Conservation (phyloP, 2,329 filamentous ascomycete species). For the Zymoseptoria passerinii region DNA sequence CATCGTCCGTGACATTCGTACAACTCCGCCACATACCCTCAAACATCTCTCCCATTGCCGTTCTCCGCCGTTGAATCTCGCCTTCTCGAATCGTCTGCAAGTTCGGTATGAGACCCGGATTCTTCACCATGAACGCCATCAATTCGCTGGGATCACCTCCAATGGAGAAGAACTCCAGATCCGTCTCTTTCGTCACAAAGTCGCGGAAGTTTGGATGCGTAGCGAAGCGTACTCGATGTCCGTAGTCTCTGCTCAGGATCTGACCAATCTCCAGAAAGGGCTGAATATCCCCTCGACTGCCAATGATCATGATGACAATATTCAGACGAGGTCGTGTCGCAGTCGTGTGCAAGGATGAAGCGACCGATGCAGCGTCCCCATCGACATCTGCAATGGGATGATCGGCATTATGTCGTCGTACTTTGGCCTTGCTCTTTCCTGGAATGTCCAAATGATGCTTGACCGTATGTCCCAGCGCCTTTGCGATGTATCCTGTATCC, state of each 20-base stretch:
- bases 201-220: slow-evolving; percentile 71
- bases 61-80: slow-evolving; percentile 59
- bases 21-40: slow-evolving; percentile 75
- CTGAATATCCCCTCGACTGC: slow-evolving; percentile 70
- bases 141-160: slow-evolving; percentile 72
- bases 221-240: slow-evolving; percentile 68
- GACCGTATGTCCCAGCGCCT: slow-evolving; percentile 59
- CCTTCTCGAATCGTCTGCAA: slow-evolving; percentile 64
- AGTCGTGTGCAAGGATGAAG: slow-evolving; percentile 19
- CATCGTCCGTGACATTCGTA: slow-evolving; percentile 63
- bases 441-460: slow-evolving; percentile 44
- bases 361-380: slow-evolving; percentile 18
- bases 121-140: slow-evolving; percentile 86
- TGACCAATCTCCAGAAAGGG: slow-evolving; percentile 70
- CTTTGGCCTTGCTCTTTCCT: slow-evolving; percentile 22
- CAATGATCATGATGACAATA: slow-evolving; percentile 78
- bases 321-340: slow-evolving; percentile 50
- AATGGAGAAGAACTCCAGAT: slow-evolving; percentile 71
- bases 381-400: slow-evolving; percentile 10
- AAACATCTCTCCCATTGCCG: slow-evolving; percentile 73
- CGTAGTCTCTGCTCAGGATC: slow-evolving; percentile 60
- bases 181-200: slow-evolving; percentile 63
- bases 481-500: slow-evolving; percentile 63
- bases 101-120: slow-evolving; percentile 66
- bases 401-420: slow-evolving; percentile 23